These are phyloP conservation scores for Aspergillus texensis DNA, from an alignment of 2,329 filamentous ascomycete species.

Conservation along the genomic window DNA sequence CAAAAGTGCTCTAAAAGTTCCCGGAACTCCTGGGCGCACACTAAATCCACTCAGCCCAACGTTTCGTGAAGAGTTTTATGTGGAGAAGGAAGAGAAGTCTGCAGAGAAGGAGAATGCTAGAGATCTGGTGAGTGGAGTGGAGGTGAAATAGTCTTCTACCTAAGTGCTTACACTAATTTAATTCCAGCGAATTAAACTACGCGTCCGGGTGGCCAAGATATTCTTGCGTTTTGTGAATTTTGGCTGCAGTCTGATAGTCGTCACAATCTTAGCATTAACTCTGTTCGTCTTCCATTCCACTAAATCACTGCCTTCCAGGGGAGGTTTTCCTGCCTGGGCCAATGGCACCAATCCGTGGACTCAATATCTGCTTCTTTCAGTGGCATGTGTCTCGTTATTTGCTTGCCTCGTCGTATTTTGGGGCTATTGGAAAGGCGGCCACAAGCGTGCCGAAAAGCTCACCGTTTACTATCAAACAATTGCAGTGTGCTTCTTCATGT, in stretches of 20 bases:
- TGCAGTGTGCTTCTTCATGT: constrained; percentile 88
- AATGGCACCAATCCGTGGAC: constrained; percentile 80
- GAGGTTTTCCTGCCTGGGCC: constrained; percentile 84
- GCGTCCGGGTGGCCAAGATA: constrained; percentile 91
- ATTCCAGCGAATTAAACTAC: constrained; percentile 81
- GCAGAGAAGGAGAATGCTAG: constrained; percentile 86
- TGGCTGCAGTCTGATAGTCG: constrained; percentile 91
- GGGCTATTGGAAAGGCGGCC: constrained; percentile 86
- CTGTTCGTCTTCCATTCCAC: constrained; percentile 93
- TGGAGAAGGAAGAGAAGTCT: constrained; percentile 79
- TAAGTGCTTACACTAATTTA: not conserved
- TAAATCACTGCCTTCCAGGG: constrained; percentile 71
- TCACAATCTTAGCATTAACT: constrained; percentile 85
- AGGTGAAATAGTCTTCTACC: not conserved
- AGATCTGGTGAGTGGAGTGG: constrained; percentile 72
- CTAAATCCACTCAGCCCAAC: constrained; percentile 87
- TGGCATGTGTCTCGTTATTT: constrained; percentile 77
- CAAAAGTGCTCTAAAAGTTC: constrained; percentile 87
- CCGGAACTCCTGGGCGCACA: constrained; percentile 75
- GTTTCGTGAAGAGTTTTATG: constrained; percentile 80
- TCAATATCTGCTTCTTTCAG: constrained; percentile 77
- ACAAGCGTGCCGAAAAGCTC: constrained; percentile 86
- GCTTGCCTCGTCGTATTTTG: constrained; percentile 80
- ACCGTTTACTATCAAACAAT: constrained; percentile 95
- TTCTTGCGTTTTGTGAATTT: constrained; percentile 96